A percentile compares a stretch with the other conserved stretches of the same genome.
Conservation (phyloP, 2,329 filamentous ascomycete species). For the Sclerotinia borealis region DNA sequence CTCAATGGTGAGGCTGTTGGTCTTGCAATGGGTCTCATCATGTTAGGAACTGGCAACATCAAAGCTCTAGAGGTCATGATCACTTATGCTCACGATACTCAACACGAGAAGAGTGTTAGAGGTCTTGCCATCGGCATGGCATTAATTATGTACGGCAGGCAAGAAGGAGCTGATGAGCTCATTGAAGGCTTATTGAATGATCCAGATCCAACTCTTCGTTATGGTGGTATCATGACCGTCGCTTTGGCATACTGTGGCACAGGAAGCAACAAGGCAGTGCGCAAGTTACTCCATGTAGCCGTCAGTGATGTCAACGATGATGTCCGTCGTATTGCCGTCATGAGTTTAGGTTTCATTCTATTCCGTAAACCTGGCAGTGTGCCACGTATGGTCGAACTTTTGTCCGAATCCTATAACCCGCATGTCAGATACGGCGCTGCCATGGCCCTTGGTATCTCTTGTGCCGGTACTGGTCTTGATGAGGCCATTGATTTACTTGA, state of each 20-base stretch:
- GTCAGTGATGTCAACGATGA: conserved; percentile 98
- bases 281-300: conserved; percentile 89
- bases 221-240: conserved; percentile 98
- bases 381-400: conserved; percentile 95
- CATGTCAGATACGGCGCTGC: conserved; percentile 96
- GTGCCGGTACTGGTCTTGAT: conserved; percentile 89
- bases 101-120: conserved; percentile 97
- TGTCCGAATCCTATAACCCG: conserved; percentile 97
- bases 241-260: conserved; percentile 95
- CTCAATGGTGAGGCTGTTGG: conserved; percentile 96
- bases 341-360: conserved; percentile 96
- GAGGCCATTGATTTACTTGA: conserved; percentile 95
- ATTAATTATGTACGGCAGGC: conserved; percentile 93
- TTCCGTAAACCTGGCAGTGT: conserved; percentile 97
- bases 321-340: conserved; percentile 89
- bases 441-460: conserved; percentile 97
- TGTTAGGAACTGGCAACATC: conserved; percentile 95
- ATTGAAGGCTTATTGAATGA: conserved; percentile 92
- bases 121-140: conserved; percentile 95
- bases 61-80: conserved; percentile 95
- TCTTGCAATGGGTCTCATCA: conserved; percentile 93
- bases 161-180: conserved; percentile 90
- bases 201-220: conserved; percentile 86
- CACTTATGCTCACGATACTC: conserved; percentile 93
- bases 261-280: conserved; percentile 96